Evolutionary conservation across 2,329 filamentous ascomycete genomes (phyloP), one percentile per base, ranked within the genome.

Genomic region (Penicillium psychrosexuale): DNA sequence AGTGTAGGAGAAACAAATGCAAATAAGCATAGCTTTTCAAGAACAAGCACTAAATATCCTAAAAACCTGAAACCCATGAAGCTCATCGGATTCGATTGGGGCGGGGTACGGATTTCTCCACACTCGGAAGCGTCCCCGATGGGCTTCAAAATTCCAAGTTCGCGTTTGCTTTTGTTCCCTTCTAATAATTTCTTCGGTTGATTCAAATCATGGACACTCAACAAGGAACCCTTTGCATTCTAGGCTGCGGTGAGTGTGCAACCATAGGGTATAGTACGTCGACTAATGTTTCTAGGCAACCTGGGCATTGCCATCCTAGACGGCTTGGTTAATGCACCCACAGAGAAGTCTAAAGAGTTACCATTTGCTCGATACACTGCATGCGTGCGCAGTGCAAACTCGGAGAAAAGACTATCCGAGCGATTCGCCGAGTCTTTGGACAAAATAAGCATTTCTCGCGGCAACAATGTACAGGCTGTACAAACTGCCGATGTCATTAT

Each of bases 401-500:
- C 77, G 0, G 69, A 70, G 15, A 60, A 71, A 15, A 66, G 66
- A 13, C 58, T 79, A 12, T 50, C 58, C 3, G 53, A 60, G 1
- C 66, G 65, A 42, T 76, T 77, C 48, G n/a, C 64, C 3, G 24
- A 66, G 3, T 63, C 72, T 15, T 56, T 60, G 0, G 54, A 71
- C 17, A 66, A 69, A 40, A 53, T 75, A 8, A 61, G 71, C 1
- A 63, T 75, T 2, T 67, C 67, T 4, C 69, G 72, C 6, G 68
- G 71, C 1, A 70, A 74, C 47, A 73, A 71, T 31, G 61, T 70
- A 37, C 62, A 65, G 12, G 77, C 76, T 3, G 64, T 72, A 0
- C 53, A 69, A 19, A 55, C 63, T 1, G 70, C 77, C 3, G 66
- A 77, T 11, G 70, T 80, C 1, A 57, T 80, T 1, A 71, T 83